phyloP scores from a whole-genome alignment of 2,329 filamentous ascomycete genomes.

The Hymenotorrendiella dingleyae region DNA sequence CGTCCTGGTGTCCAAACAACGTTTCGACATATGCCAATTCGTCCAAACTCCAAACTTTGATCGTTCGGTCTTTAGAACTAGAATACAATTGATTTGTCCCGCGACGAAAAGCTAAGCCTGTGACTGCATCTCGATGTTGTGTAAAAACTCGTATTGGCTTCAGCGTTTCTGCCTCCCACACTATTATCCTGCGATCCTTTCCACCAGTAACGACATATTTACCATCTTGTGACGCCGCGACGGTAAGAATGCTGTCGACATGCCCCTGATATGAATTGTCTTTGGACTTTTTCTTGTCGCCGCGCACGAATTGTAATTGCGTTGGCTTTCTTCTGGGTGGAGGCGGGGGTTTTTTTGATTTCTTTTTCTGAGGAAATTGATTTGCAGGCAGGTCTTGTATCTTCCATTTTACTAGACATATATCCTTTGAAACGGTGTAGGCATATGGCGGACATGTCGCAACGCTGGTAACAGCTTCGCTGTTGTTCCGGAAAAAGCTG shows the following conservation, averaged over 20 bases:
- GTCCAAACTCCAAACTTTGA: constrained; percentile 92
- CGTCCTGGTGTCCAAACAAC: constrained; percentile 91
- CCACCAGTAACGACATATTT: constrained; percentile 89
- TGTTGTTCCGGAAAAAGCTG: constrained; percentile 73
- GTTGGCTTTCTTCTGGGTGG: constrained; percentile 57
- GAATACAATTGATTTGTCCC: constrained; percentile 91
- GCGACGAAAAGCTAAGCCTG: constrained; percentile 75
- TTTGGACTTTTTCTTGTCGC: constrained; percentile 51
- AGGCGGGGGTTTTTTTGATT: constrained; percentile 51
- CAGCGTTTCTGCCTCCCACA: constrained; percentile 79
- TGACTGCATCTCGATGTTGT: constrained; percentile 88
- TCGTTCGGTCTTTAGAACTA: constrained; percentile 81
- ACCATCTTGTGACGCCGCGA: constrained; percentile 84
- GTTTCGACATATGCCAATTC: constrained; percentile 94
- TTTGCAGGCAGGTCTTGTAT: constrained; percentile 60
- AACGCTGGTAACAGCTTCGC: constrained; percentile 70
- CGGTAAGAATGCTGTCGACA: constrained; percentile 69
- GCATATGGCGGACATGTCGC: constrained; percentile 73
- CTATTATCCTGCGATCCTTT: constrained; percentile 73
- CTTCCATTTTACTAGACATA: constrained; percentile 83
- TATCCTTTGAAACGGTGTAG: constrained; percentile 86
- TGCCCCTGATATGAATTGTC: constrained; percentile 71
- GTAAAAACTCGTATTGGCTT: constrained; percentile 76
- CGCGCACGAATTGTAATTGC: constrained; percentile 57
- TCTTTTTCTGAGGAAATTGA: constrained; percentile 52